phyloP scores from a whole-genome alignment of 2,329 filamentous ascomycete genomes.

The Seiridium unicorne region DNA sequence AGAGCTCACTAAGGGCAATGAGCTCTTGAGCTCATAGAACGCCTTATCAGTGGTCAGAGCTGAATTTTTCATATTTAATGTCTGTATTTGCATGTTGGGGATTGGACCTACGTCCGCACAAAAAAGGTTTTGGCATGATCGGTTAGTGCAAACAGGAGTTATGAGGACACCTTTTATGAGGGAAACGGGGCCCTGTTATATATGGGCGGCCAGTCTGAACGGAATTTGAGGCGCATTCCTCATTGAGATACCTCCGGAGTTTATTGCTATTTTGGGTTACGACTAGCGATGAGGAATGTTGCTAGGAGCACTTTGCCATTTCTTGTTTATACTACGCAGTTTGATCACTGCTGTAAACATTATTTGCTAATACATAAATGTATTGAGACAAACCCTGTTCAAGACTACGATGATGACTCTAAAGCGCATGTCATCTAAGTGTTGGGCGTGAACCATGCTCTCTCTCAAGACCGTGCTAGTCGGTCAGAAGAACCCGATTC shows the following conservation, averaged over 20 bases:
- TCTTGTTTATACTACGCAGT: slow-evolving; percentile 1
- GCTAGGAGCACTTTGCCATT: not conserved
- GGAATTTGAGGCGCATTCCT: slow-evolving; percentile 3
- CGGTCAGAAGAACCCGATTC: too few relatives aligned
- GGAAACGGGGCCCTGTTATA: not conserved
- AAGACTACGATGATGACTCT: too few relatives aligned
- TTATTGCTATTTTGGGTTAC: slow-evolving; percentile 3
- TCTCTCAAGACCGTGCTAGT: too few relatives aligned
- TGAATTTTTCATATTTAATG: not conserved
- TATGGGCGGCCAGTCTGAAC: slow-evolving; percentile 2
- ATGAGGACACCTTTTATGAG: not conserved
- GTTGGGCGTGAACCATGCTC: too few relatives aligned
- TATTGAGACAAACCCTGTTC: not conserved
- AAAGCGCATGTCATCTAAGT: too few relatives aligned
- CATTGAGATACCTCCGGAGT: slow-evolving; percentile 6
- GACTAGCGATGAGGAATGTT: not conserved
- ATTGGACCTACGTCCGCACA: not conserved
- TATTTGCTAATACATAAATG: slow-evolving; percentile 5
- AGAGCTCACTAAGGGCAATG: slow-evolving; percentile 67
- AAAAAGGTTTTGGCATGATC: not conserved
- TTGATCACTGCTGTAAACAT: slow-evolving; percentile 3
- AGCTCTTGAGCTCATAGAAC: slow-evolving; percentile 45
- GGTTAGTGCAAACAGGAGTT: slow-evolving; percentile 2
- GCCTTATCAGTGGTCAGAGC: not conserved
- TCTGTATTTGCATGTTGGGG: slow-evolving; percentile 7